Evolutionary conservation across 179 eudicot genomes (phyloP).

Genomic region (Patellifolia procumbens): DNA sequence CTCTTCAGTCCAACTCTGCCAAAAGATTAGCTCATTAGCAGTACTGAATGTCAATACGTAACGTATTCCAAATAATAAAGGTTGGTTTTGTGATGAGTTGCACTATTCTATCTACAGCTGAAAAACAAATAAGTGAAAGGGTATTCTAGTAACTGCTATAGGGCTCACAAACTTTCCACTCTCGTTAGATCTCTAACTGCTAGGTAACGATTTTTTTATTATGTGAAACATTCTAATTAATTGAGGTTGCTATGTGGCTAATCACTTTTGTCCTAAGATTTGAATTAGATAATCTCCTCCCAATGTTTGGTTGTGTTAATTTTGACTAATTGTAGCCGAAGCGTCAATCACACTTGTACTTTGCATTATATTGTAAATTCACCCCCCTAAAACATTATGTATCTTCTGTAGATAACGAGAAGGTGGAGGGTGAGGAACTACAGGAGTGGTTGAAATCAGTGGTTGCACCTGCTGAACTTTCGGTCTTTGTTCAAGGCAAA

Average conservation of each 20-base stretch:
- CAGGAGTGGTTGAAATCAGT: constrained; percentile 86
- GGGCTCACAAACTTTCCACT: no score
- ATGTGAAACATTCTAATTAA: not conserved
- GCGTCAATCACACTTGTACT: not conserved
- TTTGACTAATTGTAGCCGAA: not conserved
- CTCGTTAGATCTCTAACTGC: no score
- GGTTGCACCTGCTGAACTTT: constrained; percentile 85
- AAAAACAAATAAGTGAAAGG: no score
- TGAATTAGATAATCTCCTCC: not conserved
- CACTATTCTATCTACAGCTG: no score
- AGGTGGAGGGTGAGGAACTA: constrained; percentile 93
- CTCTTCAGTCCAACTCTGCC: not conserved
- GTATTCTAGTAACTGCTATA: no score
- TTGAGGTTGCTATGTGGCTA: not conserved
- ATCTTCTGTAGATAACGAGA: constrained; percentile 62
- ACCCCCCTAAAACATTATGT: not conserved
- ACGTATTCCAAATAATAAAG: not conserved
- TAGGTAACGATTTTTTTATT: not conserved
- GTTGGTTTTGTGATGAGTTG: not conserved
- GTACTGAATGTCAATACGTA: not conserved
- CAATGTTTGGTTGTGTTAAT: not conserved
- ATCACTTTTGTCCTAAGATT: not conserved
- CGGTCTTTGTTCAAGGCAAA: constrained; percentile 62
- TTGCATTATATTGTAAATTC: not conserved
- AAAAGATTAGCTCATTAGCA: not conserved